Percentiles rank a stretch among this genome's conserved stretches.
These are phyloP conservation scores for Podospora conica DNA, from an alignment of 495 filamentous ascomycete species.

Conservation along the genomic window DNA sequence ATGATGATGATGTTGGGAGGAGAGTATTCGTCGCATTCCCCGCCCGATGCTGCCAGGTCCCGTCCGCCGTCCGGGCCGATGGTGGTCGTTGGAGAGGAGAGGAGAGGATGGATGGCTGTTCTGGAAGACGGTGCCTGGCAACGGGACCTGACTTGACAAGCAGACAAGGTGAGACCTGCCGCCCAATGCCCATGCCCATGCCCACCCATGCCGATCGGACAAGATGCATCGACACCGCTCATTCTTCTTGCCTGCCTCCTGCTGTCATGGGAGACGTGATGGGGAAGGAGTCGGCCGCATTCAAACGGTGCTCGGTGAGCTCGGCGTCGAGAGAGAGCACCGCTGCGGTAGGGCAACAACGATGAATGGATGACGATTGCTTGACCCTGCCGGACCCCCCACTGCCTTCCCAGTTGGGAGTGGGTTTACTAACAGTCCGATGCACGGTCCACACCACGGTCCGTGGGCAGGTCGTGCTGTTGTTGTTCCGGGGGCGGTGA, in stretches of 20 bases:
- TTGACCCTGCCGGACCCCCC: not conserved
- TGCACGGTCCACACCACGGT: not conserved
- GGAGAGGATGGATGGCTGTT: not conserved
- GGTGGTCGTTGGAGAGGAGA: too few relatives aligned
- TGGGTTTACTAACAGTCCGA: not conserved
- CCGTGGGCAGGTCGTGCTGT: not conserved
- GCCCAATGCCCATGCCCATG: too few relatives aligned
- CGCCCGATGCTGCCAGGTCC: not conserved
- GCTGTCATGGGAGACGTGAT: not conserved
- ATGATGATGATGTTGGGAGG: not conserved
- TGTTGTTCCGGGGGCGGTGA: not conserved
- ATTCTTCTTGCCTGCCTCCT: not conserved
- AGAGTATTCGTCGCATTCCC: not conserved
- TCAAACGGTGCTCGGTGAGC: conserved; percentile 3
- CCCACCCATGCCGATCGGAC: not conserved
- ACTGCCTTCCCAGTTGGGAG: not conserved
- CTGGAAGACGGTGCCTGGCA: not conserved
- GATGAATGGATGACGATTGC: conserved; percentile 4
- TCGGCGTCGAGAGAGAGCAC: not conserved
- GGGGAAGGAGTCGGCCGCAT: not conserved
- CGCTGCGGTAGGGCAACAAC: not conserved
- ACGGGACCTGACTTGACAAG: not conserved
- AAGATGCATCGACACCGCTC: not conserved
- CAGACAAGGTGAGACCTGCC: not conserved
- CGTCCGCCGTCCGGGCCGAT: too few relatives aligned